Evolutionary conservation across 768 basidiomycete species (phyloP).

Genomic region (Cyclocybe aegerita): DNA sequence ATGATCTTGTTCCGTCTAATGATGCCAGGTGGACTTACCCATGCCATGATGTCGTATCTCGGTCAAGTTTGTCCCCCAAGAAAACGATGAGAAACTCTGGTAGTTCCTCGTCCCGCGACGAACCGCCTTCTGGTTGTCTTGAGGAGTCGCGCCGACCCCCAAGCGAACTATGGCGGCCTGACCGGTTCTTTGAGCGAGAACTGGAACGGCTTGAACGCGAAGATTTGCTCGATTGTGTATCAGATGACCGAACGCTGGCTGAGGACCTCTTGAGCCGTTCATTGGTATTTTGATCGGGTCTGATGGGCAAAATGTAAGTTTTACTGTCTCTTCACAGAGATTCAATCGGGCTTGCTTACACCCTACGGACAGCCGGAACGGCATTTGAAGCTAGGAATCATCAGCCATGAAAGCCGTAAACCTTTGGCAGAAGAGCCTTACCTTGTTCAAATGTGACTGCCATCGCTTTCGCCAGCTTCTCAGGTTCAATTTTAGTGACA

Average conservation of each 20-base stretch:
- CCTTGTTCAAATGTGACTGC: too few relatives aligned
- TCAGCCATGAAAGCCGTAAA: too few relatives aligned
- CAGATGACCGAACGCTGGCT: conserved; percentile 24
- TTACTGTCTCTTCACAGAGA: neutral
- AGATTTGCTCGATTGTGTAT: conserved; percentile 27
- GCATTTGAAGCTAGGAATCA: too few relatives aligned
- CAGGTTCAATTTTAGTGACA: neutral
- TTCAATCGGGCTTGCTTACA: too few relatives aligned
- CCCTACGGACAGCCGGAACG: too few relatives aligned
- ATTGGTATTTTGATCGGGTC: too few relatives aligned
- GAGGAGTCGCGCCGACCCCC: conserved; percentile 12
- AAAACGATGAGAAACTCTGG: conserved; percentile 38
- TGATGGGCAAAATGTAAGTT: too few relatives aligned
- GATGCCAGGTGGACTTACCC: conserved; percentile 28
- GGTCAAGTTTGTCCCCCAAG: conserved; percentile 33
- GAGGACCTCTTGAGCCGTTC: conserved; percentile 19
- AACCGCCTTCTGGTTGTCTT: conserved; percentile 14
- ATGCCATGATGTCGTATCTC: conserved; percentile 38
- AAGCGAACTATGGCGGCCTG: conserved; percentile 6
- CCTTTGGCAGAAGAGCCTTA: too few relatives aligned
- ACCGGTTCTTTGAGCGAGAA: conserved; percentile 17
- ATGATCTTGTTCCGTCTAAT: too few relatives aligned
- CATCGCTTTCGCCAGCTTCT: neutral
- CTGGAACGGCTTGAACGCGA: conserved; percentile 27
- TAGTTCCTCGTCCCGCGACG: conserved; percentile 19